Conservation (phyloP, 768 basidiomycete species). For the Kwoniella botswanensis region DNA sequence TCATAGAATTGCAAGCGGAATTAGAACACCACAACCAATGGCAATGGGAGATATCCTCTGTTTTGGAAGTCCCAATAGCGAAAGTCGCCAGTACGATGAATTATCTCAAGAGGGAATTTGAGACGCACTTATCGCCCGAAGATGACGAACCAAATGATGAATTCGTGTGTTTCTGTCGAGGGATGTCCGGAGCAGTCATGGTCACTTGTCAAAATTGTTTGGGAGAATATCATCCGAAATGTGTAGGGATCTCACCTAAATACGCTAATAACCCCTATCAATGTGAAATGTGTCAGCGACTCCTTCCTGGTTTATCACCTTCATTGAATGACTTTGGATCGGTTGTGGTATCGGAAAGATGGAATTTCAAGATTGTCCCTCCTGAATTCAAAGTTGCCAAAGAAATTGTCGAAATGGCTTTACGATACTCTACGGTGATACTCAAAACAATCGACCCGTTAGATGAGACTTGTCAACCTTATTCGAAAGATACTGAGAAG, state of each 20-base stretch:
- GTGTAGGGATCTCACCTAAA: constrained; percentile 39
- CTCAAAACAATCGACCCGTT: constrained; percentile 29
- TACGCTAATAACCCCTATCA: constrained; percentile 27
- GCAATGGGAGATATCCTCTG: constrained; percentile 26
- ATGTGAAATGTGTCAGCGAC: constrained; percentile 38
- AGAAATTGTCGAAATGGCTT: constrained; percentile 30
- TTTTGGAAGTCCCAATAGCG: constrained; percentile 27
- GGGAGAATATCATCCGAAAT: constrained; percentile 53
- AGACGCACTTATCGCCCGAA: constrained; percentile 38
- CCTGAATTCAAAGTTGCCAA: constrained; percentile 34
- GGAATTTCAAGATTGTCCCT: constrained; percentile 46
- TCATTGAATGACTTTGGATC: constrained; percentile 35
- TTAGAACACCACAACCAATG: constrained; percentile 47
- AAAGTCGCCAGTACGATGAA: constrained; percentile 29
- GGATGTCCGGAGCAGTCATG: constrained; percentile 40
- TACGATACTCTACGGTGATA: constrained; percentile 30
- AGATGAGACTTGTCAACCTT: constrained; percentile 12
- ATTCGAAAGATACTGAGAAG: constrained; percentile 22
- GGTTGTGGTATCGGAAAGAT: constrained; percentile 33
- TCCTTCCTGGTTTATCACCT: constrained; percentile 29
- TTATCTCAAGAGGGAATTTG: constrained; percentile 26
- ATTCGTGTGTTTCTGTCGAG: constrained; percentile 54
- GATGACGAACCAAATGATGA: constrained; percentile 37
- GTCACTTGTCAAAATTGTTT: constrained; percentile 47
- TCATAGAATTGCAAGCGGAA: constrained; percentile 47